Base-by-base conservation (phyloP, 2,329 filamentous ascomycete genomes). In the Beauveria australis region DNA sequence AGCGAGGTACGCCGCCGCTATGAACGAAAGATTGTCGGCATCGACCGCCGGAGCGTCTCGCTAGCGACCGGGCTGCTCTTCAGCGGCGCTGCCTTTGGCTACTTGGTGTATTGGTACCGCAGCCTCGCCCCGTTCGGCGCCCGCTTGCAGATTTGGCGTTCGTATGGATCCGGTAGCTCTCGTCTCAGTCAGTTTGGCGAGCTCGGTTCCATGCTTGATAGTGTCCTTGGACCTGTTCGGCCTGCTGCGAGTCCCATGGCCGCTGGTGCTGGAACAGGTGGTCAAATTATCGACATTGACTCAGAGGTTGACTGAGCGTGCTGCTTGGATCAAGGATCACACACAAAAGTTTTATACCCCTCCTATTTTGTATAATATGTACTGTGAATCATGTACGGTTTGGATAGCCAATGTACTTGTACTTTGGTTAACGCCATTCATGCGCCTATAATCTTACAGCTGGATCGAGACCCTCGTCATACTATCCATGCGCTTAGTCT, bases 101-200 rank as follows among this genome's bases (percentile, higher is more conserved):
- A 77, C 52, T 72, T 74, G 1, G 68, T 75, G 9, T 69, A 74
- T 43, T 62, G 74, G 16, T 79, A 79, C 66, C 72, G 71, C 33
- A 67, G 70, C 2, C 66, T 81, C 60, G 70, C 75, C 28, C 75
- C 78, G 1, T 79, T 80, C 63, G 80, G 80, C 1, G 69, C 74
- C n/a, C 68, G 71, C 22, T 71, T 71, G 14, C 76, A 82, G 55
- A 66, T 74, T 1, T 83, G 80, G 73, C 69, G 69, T 60, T 67
- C 73, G 1, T 61, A 66, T n/a, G 68, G 63, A 44, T 18, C 51
- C 4, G 66, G 64, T 14, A 66, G 70, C 1, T 67, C 70, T 2
- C 70, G 68, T 54, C 63, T 82, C 40, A 71, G 73, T 53, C 73
- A 74, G 61, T 79, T 80, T 64, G 80, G 79, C 3, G 76, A 79